These are phyloP conservation scores for Trypanosoma melophagium DNA, from an alignment of 208 protist species.

Conservation along the genomic window DNA sequence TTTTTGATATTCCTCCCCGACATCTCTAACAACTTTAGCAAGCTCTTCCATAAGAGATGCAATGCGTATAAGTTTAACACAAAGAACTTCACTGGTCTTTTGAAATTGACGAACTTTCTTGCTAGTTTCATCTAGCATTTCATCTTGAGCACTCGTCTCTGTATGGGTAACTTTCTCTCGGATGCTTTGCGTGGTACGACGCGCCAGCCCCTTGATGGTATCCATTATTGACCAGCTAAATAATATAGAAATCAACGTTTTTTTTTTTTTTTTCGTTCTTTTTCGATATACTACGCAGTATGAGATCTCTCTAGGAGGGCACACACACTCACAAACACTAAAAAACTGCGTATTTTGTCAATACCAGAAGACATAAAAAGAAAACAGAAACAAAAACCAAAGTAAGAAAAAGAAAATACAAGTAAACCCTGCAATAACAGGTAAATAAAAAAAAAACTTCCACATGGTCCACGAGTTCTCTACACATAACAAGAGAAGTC, in stretches of 20 bases:
- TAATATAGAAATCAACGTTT: constrained; percentile 9
- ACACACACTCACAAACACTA: too few relatives aligned
- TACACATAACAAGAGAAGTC: not conserved
- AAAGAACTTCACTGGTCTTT: constrained; percentile 42
- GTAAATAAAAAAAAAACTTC: constrained; percentile 10
- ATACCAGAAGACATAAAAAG: too few relatives aligned
- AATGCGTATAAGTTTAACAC: constrained; percentile 51
- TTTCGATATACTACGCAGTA: constrained; percentile 1
- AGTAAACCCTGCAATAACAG: not conserved
- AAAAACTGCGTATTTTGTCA: too few relatives aligned
- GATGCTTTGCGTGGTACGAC: constrained; percentile 78
- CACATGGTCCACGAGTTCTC: too few relatives aligned
- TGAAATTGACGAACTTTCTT: constrained; percentile 53
- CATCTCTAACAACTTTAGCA: constrained; percentile 54
- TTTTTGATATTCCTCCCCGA: constrained; percentile 68
- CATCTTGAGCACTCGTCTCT: constrained; percentile 43
- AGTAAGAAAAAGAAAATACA: too few relatives aligned
- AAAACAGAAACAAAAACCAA: constrained; percentile 2
- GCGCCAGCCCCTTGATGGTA: constrained; percentile 66
- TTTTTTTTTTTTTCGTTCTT: not conserved
- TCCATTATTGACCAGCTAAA: constrained; percentile 35
- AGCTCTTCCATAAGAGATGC: constrained; percentile 75
- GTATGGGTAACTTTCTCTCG: constrained; percentile 53
- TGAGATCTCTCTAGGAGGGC: too few relatives aligned
- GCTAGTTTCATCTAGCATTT: constrained; percentile 36